These are phyloP conservation scores for Aspergillus terreus DNA, from an alignment of 2,329 filamentous ascomycete species.

Conservation along the genomic window DNA sequence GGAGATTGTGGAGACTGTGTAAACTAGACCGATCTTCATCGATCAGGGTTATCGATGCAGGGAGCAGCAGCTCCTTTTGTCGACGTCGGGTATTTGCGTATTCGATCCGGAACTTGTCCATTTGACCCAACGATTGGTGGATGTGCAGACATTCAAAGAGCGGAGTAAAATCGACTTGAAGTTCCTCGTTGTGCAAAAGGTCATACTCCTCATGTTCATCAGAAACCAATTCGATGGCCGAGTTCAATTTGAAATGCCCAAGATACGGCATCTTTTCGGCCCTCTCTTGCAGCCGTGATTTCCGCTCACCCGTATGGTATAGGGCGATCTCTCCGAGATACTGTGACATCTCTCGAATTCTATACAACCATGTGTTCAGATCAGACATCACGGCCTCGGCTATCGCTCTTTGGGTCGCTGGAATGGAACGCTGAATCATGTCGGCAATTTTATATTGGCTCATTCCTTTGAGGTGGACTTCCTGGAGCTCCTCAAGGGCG, in stretches of 20 bases:
- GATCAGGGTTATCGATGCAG: constrained; percentile 68
- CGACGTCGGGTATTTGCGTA: constrained; percentile 87
- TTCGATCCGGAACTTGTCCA: constrained; percentile 82
- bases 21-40: constrained; percentile 80
- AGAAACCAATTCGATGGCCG: constrained; percentile 88
- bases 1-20: constrained; percentile 78
- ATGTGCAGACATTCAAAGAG: constrained; percentile 95
- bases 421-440: constrained; percentile 93
- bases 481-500: constrained; percentile 90
- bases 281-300: constrained; percentile 77
- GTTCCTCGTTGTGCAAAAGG: constrained; percentile 88
- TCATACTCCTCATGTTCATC: constrained; percentile 96
- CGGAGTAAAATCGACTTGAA: constrained; percentile 91
- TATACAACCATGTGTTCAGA: constrained; percentile 92
- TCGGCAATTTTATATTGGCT: constrained; percentile 93
- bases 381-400: constrained; percentile 97
- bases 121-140: constrained; percentile 88
- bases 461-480: constrained; percentile 90
- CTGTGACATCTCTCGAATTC: constrained; percentile 92
- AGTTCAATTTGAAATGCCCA: constrained; percentile 85
- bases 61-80: constrained; percentile 88
- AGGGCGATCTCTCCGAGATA: constrained; percentile 95
- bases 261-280: constrained; percentile 72
- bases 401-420: constrained; percentile 85
- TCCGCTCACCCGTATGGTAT: constrained; percentile 87